Percentiles rank a stretch among this genome's conserved stretches.
phyloP scores from a whole-genome alignment of 257 asterid species.

The Euphrasia confusa region DNA sequence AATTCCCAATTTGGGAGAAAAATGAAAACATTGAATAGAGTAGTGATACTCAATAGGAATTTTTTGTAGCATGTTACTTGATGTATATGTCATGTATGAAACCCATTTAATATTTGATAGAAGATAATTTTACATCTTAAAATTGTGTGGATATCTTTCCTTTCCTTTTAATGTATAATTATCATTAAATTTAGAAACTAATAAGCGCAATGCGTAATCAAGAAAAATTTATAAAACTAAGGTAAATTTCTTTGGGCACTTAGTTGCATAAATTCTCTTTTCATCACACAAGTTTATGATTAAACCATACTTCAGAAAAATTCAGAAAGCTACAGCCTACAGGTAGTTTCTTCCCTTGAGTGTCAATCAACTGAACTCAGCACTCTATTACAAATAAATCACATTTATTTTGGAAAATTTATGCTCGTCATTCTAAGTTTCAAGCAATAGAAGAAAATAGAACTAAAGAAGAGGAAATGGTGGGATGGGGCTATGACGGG shows the following conservation, averaged over 20 bases:
- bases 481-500: background rate
- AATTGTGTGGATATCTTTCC: slow-evolving; percentile 10
- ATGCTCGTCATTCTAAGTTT: too few relatives aligned
- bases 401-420: background rate
- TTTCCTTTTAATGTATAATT: background rate
- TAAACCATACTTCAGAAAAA: slow-evolving; percentile 3
- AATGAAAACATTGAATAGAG: background rate
- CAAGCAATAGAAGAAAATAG: background rate
- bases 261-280: slow-evolving; percentile 3
- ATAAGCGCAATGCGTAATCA: background rate
- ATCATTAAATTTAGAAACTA: background rate
- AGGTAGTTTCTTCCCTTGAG: background rate
- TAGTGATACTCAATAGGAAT: slow-evolving; percentile 2
- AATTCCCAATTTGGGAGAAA: background rate
- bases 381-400: background rate
- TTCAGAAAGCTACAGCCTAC: slow-evolving; percentile 3
- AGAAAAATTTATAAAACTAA: background rate
- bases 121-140: slow-evolving; percentile 1
- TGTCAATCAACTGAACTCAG: background rate
- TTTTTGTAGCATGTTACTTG: slow-evolving; percentile 19
- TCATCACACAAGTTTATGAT: background rate
- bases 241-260: slow-evolving; percentile 1
- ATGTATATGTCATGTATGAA: background rate
- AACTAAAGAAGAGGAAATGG: background rate
- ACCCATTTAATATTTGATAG: slow-evolving; percentile 8